Evolutionary conservation across 2,329 filamentous ascomycete genomes (phyloP).

Genomic region (Aureobasidium subglaciale): DNA sequence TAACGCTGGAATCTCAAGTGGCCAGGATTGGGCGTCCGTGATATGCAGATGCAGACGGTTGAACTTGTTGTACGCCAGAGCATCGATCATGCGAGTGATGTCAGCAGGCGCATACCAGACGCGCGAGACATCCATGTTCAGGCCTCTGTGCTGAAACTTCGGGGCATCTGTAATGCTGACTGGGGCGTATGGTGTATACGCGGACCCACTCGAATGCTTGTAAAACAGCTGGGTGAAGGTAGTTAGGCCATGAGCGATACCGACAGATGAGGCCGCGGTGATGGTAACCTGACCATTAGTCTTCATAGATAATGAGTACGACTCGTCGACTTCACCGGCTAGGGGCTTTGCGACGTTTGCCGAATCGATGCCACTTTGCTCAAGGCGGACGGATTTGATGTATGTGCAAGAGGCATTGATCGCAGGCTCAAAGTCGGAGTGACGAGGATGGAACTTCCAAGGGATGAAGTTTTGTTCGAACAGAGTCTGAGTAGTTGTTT

Average conservation of each 20-base stretch:
- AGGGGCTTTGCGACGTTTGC: conserved; percentile 52
- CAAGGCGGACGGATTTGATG: conserved; percentile 56
- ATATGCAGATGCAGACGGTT: conserved; percentile 75
- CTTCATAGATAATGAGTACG: conserved; percentile 60
- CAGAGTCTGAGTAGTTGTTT: conserved; percentile 54
- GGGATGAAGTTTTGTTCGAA: conserved; percentile 65
- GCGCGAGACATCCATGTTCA: conserved; percentile 72
- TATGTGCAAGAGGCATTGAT: conserved; percentile 37
- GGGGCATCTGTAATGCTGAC: conserved; percentile 66
- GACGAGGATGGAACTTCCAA: conserved; percentile 66
- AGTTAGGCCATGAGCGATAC: conserved; percentile 65
- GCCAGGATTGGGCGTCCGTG: conserved; percentile 81
- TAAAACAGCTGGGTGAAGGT: conserved; percentile 77
- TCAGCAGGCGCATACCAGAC: conserved; percentile 62
- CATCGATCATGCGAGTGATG: conserved; percentile 70
- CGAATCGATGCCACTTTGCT: conserved; percentile 51
- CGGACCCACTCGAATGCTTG: conserved; percentile 51
- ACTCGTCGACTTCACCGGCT: conserved; percentile 63
- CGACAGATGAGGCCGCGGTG: conserved; percentile 57
- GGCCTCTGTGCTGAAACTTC: conserved; percentile 66
- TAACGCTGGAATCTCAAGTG: conserved; percentile 68
- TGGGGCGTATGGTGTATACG: conserved; percentile 66
- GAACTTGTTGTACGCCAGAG: conserved; percentile 70
- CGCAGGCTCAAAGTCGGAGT: conserved; percentile 57
- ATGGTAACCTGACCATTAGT: conserved; percentile 55